Conservation (phyloP, 768 basidiomycete genomes). For the Tephrocybe sp. region DNA sequence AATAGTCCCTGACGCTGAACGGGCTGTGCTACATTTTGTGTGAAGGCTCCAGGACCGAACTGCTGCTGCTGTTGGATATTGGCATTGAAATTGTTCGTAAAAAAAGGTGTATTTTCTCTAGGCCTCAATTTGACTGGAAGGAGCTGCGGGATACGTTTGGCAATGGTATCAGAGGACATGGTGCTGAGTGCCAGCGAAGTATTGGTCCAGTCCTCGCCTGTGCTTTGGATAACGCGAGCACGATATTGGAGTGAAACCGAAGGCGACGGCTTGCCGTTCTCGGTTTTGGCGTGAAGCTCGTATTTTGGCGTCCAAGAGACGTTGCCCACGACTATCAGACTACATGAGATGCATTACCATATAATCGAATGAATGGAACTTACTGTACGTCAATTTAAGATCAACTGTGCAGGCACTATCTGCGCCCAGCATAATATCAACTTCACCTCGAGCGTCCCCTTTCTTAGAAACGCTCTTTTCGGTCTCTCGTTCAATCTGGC, state of each 20-base stretch:
- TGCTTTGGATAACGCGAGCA: constrained; percentile 49
- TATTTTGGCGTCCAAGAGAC: constrained; percentile 55
- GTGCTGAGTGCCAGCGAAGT: constrained; percentile 53
- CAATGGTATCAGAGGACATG: constrained; percentile 33
- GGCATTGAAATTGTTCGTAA: no score
- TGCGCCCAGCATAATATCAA: constrained; percentile 42
- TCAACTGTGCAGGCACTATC: constrained; percentile 35
- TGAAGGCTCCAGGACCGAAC: neutral
- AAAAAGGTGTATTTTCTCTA: neutral
- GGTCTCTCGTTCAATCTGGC: constrained; percentile 36
- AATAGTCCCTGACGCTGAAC: no score
- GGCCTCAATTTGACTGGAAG: constrained; percentile 28
- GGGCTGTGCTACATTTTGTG: neutral
- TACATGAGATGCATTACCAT: neutral
- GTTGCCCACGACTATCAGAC: constrained; percentile 43
- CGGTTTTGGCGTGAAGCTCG: constrained; percentile 53
- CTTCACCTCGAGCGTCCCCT: constrained; percentile 30
- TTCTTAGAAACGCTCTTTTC: constrained; percentile 32
- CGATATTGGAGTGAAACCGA: constrained; percentile 52
- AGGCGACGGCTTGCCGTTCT: constrained; percentile 41
- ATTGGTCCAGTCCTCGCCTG: constrained; percentile 61
- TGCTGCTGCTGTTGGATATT: no score
- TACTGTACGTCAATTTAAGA: constrained; percentile 54
- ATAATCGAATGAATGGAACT: constrained; percentile 14
- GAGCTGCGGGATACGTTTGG: constrained; percentile 33